Evolutionary conservation across 2,329 filamentous ascomycete genomes (phyloP).

Genomic region (Didymellaceae sp.): DNA sequence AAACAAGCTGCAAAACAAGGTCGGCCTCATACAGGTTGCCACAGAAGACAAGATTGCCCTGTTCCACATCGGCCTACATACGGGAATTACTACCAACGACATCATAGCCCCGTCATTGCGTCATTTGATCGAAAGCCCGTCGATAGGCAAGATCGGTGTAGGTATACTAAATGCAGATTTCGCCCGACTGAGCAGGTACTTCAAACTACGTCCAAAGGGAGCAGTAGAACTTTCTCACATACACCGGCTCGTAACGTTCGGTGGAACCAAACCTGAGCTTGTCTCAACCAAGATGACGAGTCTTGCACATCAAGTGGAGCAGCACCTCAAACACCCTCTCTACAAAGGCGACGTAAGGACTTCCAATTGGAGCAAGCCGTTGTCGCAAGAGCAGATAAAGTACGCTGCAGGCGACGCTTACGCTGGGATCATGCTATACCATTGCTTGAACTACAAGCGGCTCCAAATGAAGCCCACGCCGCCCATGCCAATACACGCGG

Average conservation of each 20-base stretch:
- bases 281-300: conserved; percentile 60
- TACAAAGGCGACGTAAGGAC: conserved; percentile 79
- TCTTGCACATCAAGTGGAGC: conserved; percentile 72
- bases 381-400: conserved; percentile 70
- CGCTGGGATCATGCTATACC: conserved; percentile 77
- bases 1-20: conserved; percentile 67
- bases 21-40: conserved; percentile 84
- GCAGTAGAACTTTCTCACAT: conserved; percentile 84
- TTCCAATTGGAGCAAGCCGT: conserved; percentile 73
- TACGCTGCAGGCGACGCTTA: conserved; percentile 88
- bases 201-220: conserved; percentile 69
- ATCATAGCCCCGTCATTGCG: conserved; percentile 75
- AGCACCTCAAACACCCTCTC: conserved; percentile 75
- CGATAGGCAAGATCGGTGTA: conserved; percentile 78
- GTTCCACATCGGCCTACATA: conserved; percentile 75
- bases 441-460: conserved; percentile 70
- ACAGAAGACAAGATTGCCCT: conserved; percentile 77
- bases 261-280: conserved; percentile 54
- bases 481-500: conserved; percentile 34
- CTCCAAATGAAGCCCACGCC: conserved; percentile 55
- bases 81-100: conserved; percentile 53
- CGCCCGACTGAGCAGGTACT: conserved; percentile 69
- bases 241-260: conserved; percentile 77
- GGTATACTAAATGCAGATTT: conserved; percentile 67
- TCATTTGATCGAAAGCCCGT: conserved; percentile 72